These are phyloP conservation scores for Suillus lakei DNA, from an alignment of 768 basidiomycete genomes.

Conservation along the genomic window DNA sequence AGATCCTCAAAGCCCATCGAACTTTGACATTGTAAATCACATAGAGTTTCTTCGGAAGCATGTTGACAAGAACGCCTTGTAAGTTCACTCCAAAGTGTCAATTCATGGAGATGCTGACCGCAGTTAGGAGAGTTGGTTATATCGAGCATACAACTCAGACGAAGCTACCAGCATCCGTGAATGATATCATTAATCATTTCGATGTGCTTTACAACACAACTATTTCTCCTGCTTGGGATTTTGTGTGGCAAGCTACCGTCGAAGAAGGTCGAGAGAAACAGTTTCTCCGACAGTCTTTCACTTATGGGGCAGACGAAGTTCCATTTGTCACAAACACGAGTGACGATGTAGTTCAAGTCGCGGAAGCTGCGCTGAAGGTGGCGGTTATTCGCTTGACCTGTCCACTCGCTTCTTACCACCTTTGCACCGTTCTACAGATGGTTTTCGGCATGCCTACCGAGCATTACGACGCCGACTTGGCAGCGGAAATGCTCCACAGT, in stretches of 20 bases:
- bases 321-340: constrained; percentile 14
- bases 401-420: neutral
- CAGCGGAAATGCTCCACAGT: constrained; percentile 57
- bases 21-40: constrained; percentile 85
- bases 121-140: constrained; percentile 64
- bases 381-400: neutral
- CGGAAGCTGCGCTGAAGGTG: constrained; percentile 78
- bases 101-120: constrained; percentile 18
- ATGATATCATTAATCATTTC: constrained; percentile 49
- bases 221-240: constrained; percentile 62
- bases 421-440: constrained; percentile 57
- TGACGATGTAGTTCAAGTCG: constrained; percentile 51
- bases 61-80: constrained; percentile 89
- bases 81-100: constrained; percentile 37
- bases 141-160: constrained; percentile 45
- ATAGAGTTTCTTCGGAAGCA: constrained; percentile 79
- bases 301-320: constrained; percentile 42
- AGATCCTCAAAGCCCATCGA: constrained; percentile 63
- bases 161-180: constrained; percentile 48
- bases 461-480: constrained; percentile 64
- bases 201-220: constrained; percentile 53
- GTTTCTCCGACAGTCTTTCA: constrained; percentile 61
- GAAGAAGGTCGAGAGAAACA: constrained; percentile 81
- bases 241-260: constrained; percentile 71
- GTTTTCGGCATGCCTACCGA: constrained; percentile 75